A percentile compares a stretch with the other conserved stretches of the same genome.
These are phyloP conservation scores for Pseudofabraea citricarpa DNA, from an alignment of 2,329 filamentous ascomycete species.

Conservation along the genomic window DNA sequence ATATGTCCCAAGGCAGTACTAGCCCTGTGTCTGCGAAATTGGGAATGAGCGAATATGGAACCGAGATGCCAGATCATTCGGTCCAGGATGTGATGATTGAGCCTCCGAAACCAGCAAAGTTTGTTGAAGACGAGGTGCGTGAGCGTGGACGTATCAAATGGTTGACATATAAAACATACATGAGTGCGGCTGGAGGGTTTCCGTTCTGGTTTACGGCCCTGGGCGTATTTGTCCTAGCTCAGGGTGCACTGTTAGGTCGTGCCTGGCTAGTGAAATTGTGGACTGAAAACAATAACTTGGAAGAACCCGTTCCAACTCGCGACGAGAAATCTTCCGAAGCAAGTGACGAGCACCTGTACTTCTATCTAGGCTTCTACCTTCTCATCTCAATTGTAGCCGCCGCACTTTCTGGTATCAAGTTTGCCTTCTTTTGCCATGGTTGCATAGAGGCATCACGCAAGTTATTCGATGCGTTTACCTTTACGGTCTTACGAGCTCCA, in stretches of 20 bases:
- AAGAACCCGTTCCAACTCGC: conserved; percentile 31
- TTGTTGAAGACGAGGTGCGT: conserved; percentile 67
- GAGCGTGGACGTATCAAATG: conserved; percentile 64
- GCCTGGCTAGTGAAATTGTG: conserved; percentile 61
- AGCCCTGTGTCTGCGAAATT: no score
- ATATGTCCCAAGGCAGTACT: no score
- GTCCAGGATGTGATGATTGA: conserved; percentile 30
- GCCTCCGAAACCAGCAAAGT: conserved; percentile 39
- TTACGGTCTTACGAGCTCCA: conserved; percentile 62
- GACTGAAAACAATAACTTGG: conserved; percentile 33
- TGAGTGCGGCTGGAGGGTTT: conserved; percentile 59
- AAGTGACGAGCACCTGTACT: conserved; percentile 26
- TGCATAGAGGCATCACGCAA: conserved; percentile 61
- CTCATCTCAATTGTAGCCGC: conserved; percentile 51
- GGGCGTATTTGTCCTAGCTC: conserved; percentile 40
- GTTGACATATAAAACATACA: conserved; percentile 61
- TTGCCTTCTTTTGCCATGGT: conserved; percentile 55
- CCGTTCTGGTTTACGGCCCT: conserved; percentile 52
- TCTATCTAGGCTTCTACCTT: conserved; percentile 67
- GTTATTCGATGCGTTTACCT: conserved; percentile 62
- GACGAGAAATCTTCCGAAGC: not conserved
- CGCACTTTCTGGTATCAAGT: conserved; percentile 42
- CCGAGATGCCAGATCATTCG: conserved; percentile 40
- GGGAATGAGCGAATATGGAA: no score
- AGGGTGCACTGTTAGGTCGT: conserved; percentile 31